Conservation (phyloP, 371 early-diverging fungal species). For the Apophysomyces ossiformis region DNA sequence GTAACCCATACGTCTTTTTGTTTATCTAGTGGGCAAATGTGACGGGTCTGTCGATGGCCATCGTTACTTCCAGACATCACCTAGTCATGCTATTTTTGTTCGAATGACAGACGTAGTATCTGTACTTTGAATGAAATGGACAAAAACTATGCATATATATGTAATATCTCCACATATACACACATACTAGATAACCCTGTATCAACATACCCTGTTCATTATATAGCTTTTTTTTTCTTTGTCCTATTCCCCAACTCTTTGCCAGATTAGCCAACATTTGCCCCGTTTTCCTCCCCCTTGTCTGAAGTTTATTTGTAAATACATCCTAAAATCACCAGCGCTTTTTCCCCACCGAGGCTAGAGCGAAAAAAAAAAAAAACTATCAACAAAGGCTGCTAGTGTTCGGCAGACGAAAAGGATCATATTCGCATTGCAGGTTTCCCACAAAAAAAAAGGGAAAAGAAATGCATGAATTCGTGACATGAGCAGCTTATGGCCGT, state of each 20-base stretch:
- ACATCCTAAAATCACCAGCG: background rate
- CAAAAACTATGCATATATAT: no score
- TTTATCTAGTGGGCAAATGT: conserved; percentile 30
- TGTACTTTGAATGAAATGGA: background rate
- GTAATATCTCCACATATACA: no score
- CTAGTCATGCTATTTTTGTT: conserved; percentile 36
- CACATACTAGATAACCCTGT: no score
- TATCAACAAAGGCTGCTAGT: background rate
- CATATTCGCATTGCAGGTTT: background rate
- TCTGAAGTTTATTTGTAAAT: conserved; percentile 2
- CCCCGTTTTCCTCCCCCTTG: background rate
- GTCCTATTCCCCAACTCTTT: no score
- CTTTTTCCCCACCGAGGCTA: background rate
- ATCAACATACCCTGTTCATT: no score
- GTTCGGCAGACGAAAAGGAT: conserved; percentile 1
- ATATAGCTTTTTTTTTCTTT: no score
- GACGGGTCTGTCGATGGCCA: conserved; percentile 36
- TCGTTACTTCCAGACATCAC: conserved; percentile 29
- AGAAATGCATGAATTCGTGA: background rate
- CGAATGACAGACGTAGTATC: conserved; percentile 2
- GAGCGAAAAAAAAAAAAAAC: background rate
- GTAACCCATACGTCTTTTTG: background rate
- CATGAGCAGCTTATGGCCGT: background rate
- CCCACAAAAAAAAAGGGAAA: background rate
- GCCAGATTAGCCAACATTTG: background rate